Conservation (phyloP, 768 basidiomycete genomes). For the Mycena epipterygia region DNA sequence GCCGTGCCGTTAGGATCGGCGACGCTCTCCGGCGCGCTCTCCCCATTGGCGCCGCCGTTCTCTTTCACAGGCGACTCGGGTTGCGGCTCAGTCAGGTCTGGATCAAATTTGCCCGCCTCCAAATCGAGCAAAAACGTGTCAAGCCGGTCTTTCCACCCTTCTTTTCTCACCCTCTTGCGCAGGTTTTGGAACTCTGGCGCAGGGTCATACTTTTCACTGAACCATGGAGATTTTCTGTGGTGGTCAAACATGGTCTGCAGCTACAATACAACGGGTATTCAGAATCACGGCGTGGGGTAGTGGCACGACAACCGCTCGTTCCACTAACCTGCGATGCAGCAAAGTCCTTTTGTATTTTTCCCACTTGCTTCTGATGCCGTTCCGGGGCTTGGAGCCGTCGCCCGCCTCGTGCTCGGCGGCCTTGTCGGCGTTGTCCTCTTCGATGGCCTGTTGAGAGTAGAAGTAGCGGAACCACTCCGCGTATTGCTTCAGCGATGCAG, state of each 20-base stretch:
- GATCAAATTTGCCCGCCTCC: constrained; percentile 89
- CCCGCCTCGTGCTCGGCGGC: constrained; percentile 87
- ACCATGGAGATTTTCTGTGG: constrained; percentile 97
- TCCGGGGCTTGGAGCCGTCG: constrained; percentile 85
- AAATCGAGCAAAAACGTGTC: constrained; percentile 84
- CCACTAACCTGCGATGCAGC: constrained; percentile 85
- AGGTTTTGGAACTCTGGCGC: constrained; percentile 76
- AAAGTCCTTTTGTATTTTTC: constrained; percentile 97
- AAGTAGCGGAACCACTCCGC: constrained; percentile 90
- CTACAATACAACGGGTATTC: constrained; percentile 66
- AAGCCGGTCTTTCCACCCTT: constrained; percentile 86
- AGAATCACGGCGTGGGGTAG: constrained; percentile 38
- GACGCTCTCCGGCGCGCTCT: constrained; percentile 38
- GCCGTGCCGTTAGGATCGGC: constrained; percentile 58
- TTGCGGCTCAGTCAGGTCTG: constrained; percentile 75
- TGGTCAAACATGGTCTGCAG: constrained; percentile 96
- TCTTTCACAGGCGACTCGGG: constrained; percentile 71
- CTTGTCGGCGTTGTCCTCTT: constrained; percentile 89
- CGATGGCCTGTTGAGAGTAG: constrained; percentile 80
- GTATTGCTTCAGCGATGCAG: constrained; percentile 85
- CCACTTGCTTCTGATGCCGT: constrained; percentile 87
- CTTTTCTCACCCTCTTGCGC: constrained; percentile 83
- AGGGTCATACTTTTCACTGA: constrained; percentile 95
- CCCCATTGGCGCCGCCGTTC: constrained; percentile 56
- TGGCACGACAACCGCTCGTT: constrained; percentile 36